These are phyloP conservation scores for Capronia coronata DNA, from an alignment of 2,329 filamentous ascomycete species.

Conservation along the genomic window DNA sequence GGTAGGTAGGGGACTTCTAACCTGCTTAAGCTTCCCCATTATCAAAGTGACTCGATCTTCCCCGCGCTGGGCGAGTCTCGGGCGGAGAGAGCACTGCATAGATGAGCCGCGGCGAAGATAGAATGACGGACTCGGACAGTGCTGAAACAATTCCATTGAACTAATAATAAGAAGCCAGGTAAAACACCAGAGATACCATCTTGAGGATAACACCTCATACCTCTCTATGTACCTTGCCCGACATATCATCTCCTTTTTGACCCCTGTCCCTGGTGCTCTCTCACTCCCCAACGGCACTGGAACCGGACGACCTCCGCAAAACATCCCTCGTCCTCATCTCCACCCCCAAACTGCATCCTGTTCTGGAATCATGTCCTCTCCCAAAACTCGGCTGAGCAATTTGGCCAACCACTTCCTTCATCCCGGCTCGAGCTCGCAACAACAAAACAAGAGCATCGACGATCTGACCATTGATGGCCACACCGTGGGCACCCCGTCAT, in stretches of 20 bases:
- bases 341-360: slow-evolving; percentile 11
- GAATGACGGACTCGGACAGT: no score
- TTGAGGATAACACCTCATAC: no score
- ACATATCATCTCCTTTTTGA: no score
- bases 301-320: not conserved
- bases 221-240: no score
- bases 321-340: not conserved
- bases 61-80: not conserved
- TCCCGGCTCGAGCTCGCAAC: slow-evolving; percentile 28
- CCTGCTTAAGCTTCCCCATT: no score
- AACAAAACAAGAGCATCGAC: slow-evolving; percentile 24
- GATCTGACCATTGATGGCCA: slow-evolving; percentile 38
- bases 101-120: not conserved
- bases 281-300: not conserved
- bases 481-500: slow-evolving; percentile 40
- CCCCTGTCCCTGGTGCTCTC: not conserved
- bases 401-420: slow-evolving; percentile 43
- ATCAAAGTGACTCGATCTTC: no score
- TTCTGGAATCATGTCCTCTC: slow-evolving; percentile 52
- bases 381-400: slow-evolving; percentile 54
- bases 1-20: no score
- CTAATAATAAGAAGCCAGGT: no score
- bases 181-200: no score
- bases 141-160: no score
- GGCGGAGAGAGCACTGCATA: not conserved